A percentile compares a stretch with the other conserved stretches of the same genome.
These are phyloP conservation scores for Zangia roseola DNA, from an alignment of 768 basidiomycete genomes.

Conservation along the genomic window DNA sequence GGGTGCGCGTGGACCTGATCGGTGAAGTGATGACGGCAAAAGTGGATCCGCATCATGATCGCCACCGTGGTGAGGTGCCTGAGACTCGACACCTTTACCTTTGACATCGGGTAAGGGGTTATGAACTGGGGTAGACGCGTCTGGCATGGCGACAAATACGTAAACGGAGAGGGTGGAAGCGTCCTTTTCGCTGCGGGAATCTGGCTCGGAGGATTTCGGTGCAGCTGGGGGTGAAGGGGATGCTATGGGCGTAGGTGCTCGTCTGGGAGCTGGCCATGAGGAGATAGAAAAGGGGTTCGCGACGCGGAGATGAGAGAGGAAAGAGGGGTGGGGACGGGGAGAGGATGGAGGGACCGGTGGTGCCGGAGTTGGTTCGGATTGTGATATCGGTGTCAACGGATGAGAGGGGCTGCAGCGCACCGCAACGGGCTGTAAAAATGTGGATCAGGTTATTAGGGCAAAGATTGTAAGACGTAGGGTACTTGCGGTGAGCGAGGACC, in stretches of 20 bases:
- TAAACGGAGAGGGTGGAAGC: constrained; percentile 10
- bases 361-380: neutral
- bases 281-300: neutral
- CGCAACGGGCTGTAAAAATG: constrained; percentile 17
- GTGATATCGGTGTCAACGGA: neutral
- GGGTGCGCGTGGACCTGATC: neutral
- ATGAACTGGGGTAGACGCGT: constrained; percentile 4
- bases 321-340: neutral
- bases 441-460: neutral
- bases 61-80: neutral
- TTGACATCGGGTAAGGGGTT: constrained; percentile 5
- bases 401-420: constrained; percentile 4
- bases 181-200: neutral
- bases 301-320: constrained; percentile 13
- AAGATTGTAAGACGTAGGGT: neutral
- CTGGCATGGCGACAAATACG: constrained; percentile 25
- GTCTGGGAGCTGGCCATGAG: neutral
- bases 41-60: constrained; percentile 4
- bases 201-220: neutral
- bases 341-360: neutral
- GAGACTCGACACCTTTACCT: constrained; percentile 16
- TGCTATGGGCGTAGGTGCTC: neutral
- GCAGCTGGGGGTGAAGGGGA: neutral
- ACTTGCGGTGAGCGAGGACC: constrained; percentile 19
- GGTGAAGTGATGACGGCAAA: neutral